Base-by-base conservation (phyloP, 371 early-diverging fungal genomes). In the Funneliformis caledonium region DNA sequence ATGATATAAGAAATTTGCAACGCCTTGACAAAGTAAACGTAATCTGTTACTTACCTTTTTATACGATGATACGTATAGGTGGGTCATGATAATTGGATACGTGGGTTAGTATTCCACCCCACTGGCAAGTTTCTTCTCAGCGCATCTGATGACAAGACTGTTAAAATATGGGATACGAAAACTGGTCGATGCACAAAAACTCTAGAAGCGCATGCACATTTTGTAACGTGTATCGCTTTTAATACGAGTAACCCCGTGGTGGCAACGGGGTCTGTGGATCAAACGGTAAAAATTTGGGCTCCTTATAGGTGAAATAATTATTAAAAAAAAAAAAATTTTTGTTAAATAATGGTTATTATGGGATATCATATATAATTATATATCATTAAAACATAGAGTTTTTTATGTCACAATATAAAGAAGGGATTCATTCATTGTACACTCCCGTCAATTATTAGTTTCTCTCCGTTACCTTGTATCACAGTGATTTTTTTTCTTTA, bases 11-110 rank as follows among this genome's bases (percentile, higher is more conserved):
- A 19, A 19, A n/a, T 19, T 56, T 19, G 7, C 16, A 47, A 4
- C 16, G 19, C 19, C 37, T 37, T 37, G 83, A 73, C 31, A 33
- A 80, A 19, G 64, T 78, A 16, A 12, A 76, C 69, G 14, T 9
- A 12, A 52, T 56, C 1, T 70, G 11, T 16, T 43, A 43, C n/a
- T n/a, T 59, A 76, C 45, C n/a, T 47, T 78, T 56, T 43, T 80
- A 45, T 37, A 37, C 3, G 37, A 37, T 65, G 11, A 9, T 14
- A 22, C 10, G 12, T 14, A 1, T 85, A 94, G 94, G 85, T 88
- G 61, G 97, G 98, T 4, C 98, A 98, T 81, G 98, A 98, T 81
- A 97, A 96, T 83, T 98, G 98, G 98, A 93, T 97, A 14, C 92
- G 97, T 47, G 94, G 92, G 19, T 81, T 97, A 47, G 91, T 90